A percentile compares a stretch with the other conserved stretches of the same genome.
Evolutionary conservation across 768 basidiomycete genomes (phyloP).

Genomic region (Termitomyces sp.): DNA sequence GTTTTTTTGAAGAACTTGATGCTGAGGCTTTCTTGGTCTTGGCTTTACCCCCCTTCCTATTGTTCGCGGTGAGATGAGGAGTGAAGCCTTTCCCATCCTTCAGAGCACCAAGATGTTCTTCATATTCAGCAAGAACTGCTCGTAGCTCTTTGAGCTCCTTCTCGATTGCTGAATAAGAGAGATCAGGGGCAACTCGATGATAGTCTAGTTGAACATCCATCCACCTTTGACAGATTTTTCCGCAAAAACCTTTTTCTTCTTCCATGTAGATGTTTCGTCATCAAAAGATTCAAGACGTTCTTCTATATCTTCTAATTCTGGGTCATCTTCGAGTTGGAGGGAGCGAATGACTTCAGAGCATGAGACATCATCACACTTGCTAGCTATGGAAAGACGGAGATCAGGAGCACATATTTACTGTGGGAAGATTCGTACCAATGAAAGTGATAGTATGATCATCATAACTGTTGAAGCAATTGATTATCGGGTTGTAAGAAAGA

Average conservation of each 20-base stretch:
- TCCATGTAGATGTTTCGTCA: slow-evolving; percentile 33
- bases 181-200: background rate
- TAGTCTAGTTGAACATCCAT: background rate
- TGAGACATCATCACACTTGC: slow-evolving; percentile 63
- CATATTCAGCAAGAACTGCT: slow-evolving; percentile 33
- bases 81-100: slow-evolving; percentile 40
- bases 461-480: slow-evolving; percentile 33
- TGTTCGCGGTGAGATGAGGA: slow-evolving; percentile 35
- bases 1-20: slow-evolving; percentile 34
- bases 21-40: slow-evolving; percentile 11
- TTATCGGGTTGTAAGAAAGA: background rate
- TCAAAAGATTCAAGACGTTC: slow-evolving; percentile 35
- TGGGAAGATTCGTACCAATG: slow-evolving; percentile 36
- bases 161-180: slow-evolving; percentile 31
- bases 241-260: slow-evolving; percentile 36
- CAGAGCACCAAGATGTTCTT: slow-evolving; percentile 44
- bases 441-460: slow-evolving; percentile 59
- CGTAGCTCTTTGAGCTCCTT: slow-evolving; percentile 35
- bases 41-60: background rate
- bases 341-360: slow-evolving; percentile 54
- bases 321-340: slow-evolving; percentile 49
- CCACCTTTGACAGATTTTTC: slow-evolving; percentile 42
- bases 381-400: slow-evolving; percentile 30
- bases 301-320: slow-evolving; percentile 47
- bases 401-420: background rate